Evolutionary conservation across 441 rosid genomes (phyloP), one percentile per base, ranked within the genome.

Genomic region (Erodium texanum): DNA sequence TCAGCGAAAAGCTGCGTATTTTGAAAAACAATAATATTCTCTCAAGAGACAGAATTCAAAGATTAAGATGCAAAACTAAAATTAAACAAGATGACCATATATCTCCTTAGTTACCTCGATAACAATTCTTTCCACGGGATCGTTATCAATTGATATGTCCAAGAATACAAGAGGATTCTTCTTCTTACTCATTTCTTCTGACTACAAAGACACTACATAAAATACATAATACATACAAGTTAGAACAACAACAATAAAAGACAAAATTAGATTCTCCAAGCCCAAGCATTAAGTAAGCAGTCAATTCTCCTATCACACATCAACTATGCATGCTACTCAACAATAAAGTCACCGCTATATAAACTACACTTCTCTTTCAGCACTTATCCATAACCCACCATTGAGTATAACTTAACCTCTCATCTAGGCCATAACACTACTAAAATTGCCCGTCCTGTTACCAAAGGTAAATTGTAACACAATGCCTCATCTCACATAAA

Each of bases 1-100:
- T 87, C 80, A 11, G 94, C 88, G 83, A 86, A 92, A 75, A 92
- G 99, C 99, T 92, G 84, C 72, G 38, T 73, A 75, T 71, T 62
- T 34, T 58, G 65, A 72, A 76, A 24, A 67, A 63, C 22, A 24
- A 36, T 7, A 65, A 63, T 24, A 0, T 6, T 45, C 61, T 52
- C 23, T 20, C 24, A 71, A n/a, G n/a, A n/a, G n/a, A n/a, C n/a
- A n/a, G 27, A 64, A 58, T 50, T 8, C 11, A 19, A 27, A 19
- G 43, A 43, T 64, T n/a, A 16, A 15, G 45, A 1, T 43, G 7
- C 38, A 24, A 59, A 48, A 48, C 12, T 41, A 9, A 41, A 54
- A 9, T 2, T 16, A 4, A 20, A 45, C 24, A 72, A 11, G 59
- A 45, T 10, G 24, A 64, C 24, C 11, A 3, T 27, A n/a, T 45